These are phyloP conservation scores for Mycena vitilis DNA, from an alignment of 768 basidiomycete species.

Conservation along the genomic window DNA sequence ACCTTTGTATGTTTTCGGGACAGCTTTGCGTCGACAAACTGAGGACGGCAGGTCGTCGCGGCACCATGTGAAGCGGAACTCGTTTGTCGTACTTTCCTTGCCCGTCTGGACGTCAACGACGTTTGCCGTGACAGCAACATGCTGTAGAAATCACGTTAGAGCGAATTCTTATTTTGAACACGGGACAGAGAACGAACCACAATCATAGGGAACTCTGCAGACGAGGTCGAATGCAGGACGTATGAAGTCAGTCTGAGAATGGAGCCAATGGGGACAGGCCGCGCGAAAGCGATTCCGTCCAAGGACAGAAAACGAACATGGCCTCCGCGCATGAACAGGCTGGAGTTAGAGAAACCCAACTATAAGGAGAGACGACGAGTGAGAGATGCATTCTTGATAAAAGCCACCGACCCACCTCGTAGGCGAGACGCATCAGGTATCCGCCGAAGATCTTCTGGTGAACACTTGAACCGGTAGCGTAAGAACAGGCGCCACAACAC, in stretches of 20 bases:
- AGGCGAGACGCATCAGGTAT: slow-evolving; percentile 73
- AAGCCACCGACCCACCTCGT: slow-evolving; percentile 59
- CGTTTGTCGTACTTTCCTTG: slow-evolving; percentile 73
- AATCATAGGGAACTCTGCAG: slow-evolving; percentile 62
- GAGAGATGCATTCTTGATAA: not conserved
- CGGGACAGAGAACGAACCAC: slow-evolving; percentile 60
- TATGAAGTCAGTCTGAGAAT: slow-evolving; percentile 80
- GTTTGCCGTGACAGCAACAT: slow-evolving; percentile 77
- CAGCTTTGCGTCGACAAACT: slow-evolving; percentile 58
- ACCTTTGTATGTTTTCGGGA: slow-evolving; percentile 81
- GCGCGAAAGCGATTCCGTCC: slow-evolving; percentile 82
- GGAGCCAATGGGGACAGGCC: slow-evolving; percentile 87
- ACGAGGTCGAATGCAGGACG: slow-evolving; percentile 69
- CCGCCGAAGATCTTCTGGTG: slow-evolving; percentile 90
- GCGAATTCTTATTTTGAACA: not conserved
- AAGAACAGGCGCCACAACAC: too few relatives aligned
- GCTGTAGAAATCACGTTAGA: slow-evolving; percentile 52
- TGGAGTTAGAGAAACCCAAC: slow-evolving; percentile 81
- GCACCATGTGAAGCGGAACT: slow-evolving; percentile 82
- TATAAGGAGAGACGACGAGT: slow-evolving; percentile 37
- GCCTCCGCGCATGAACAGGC: slow-evolving; percentile 70
- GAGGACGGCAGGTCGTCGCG: slow-evolving; percentile 49
- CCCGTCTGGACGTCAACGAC: slow-evolving; percentile 78
- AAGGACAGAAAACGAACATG: slow-evolving; percentile 80
- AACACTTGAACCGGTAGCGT: slow-evolving; percentile 55